These are phyloP conservation scores for Pascua guehoae DNA, from an alignment of 1,284 basidiomycete genomes.

Conservation along the genomic window DNA sequence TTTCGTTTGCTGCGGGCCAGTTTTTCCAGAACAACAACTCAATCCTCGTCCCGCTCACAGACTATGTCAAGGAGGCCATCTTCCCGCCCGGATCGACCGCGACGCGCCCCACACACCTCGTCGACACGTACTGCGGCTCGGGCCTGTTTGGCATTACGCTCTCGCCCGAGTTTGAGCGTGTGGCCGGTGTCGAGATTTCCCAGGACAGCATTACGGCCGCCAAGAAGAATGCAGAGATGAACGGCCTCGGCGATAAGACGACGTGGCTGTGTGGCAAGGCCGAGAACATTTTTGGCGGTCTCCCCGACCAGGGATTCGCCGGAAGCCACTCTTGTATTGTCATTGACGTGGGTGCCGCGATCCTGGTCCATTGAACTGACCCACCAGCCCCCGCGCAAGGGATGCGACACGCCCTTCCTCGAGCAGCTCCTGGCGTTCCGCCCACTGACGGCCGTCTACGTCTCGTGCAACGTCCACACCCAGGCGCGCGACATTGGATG, in stretches of 20 bases:
- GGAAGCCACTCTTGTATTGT: conserved; percentile 44
- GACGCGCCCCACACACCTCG: conserved; percentile 66
- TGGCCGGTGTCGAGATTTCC: conserved; percentile 87
- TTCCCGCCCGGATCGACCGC: conserved; percentile 50
- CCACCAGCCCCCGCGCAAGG: conserved; percentile 78
- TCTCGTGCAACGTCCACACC: conserved; percentile 79
- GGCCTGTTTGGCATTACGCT: conserved; percentile 91
- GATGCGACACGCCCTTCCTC: conserved; percentile 78
- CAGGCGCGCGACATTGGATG: conserved; percentile 42
- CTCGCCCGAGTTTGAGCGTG: conserved; percentile 66
- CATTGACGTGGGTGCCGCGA: conserved; percentile 44
- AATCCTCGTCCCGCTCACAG: conserved; percentile 75
- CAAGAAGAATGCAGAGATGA: conserved; percentile 73
- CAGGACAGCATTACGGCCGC: conserved; percentile 73
- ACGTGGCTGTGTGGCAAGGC: conserved; percentile 56
- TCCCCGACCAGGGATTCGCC: conserved; percentile 37
- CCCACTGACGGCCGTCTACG: conserved; percentile 73
- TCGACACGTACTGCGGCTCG: conserved; percentile 84
- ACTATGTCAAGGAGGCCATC: conserved; percentile 74
- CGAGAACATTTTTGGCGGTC: conserved; percentile 55
- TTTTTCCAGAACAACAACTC: conserved; percentile 99
- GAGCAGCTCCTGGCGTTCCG: conserved; percentile 71
- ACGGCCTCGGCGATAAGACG: conserved; percentile 53
- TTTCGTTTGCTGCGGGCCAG: conserved; percentile 81
- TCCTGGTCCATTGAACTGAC: neutral